These are phyloP conservation scores for Helicostylum pulchrum DNA, from an alignment of 192 early-diverging fungal genomes.

Conservation along the genomic window DNA sequence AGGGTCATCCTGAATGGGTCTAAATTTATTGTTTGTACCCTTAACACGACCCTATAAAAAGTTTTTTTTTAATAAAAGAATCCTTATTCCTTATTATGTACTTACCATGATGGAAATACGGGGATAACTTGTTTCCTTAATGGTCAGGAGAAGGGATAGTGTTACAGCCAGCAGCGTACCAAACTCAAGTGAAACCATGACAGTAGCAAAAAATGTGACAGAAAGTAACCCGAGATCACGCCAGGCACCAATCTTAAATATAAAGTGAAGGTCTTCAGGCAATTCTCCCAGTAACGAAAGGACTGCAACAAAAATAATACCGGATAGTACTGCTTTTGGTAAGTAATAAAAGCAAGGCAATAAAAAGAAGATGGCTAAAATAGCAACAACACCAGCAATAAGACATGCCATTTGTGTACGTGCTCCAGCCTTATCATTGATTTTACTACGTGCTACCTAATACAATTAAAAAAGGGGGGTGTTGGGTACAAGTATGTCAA, in stretches of 20 bases:
- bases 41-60: slow-evolving; percentile 46
- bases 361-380: slow-evolving; percentile 77
- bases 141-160: slow-evolving; percentile 83
- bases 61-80: no score
- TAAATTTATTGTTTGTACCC: slow-evolving; percentile 65
- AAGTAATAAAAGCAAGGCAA: slow-evolving; percentile 57
- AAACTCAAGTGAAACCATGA: slow-evolving; percentile 85
- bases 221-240: slow-evolving; percentile 79
- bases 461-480: background rate
- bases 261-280: slow-evolving; percentile 74
- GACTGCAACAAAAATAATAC: slow-evolving; percentile 84
- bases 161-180: slow-evolving; percentile 91
- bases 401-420: slow-evolving; percentile 86
- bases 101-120: slow-evolving; percentile 73
- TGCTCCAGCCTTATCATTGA: slow-evolving; percentile 92
- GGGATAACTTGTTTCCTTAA: slow-evolving; percentile 87
- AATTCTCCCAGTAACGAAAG: slow-evolving; percentile 72
- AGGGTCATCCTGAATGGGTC: slow-evolving; percentile 60
- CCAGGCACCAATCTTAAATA: slow-evolving; percentile 77
- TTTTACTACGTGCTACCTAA: slow-evolving; percentile 83
- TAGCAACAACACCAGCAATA: slow-evolving; percentile 71
- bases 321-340: slow-evolving; percentile 44
- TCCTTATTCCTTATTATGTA: background rate
- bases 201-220: slow-evolving; percentile 88
- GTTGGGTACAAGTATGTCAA: no score